Base-by-base conservation (phyloP, 306 rosid species). In the Lotus japonicus region DNA sequence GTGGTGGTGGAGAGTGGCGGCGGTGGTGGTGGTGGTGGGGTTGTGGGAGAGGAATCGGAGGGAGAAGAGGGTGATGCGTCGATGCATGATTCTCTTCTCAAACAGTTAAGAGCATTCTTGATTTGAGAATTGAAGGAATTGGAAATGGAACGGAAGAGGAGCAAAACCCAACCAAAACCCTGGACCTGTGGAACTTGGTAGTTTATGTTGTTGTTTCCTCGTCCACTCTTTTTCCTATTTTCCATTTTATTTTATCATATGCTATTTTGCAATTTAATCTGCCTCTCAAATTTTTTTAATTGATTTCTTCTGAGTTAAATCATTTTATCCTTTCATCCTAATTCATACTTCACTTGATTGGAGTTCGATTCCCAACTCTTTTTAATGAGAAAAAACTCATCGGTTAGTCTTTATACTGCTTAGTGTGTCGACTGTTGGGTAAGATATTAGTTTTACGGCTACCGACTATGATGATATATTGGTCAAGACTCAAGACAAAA, bases 41-140 rank as follows among this genome's bases (percentile, higher is more conserved):
- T 75, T 51, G 39, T 48, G 67, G 38, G 70, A 13, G 66, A 77
- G 80, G 53, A 73, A 5, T 35, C 55, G 83, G 80, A 59, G 88
- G 33, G 80, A 51, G 57, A 84, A 82, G 72, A 81, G 70, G 73
- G 80, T 44, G 66, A 84, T 42, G 66, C 84, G 86, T 48, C 89
- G 92, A 73, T 75, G 89, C 95, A 87, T 87, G 26, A 72, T 73
- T 11, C 0, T 42, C 11, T 43, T 17, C 7, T n/a, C 35, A 13
- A 41, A 11, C 2, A 56, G 10, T n/a, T 58, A 76, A 82, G 64
- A 72, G 76, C 88, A 82, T 85, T 73, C 3, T 26, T 26, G 4
- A 14, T 8, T 45, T 45, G 48, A n/a, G 3, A 1, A 39, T 5
- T 38, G 48, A 17, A 8, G 57, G 57, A 52, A 16, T 18, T 19